Percentiles rank a stretch among this genome's conserved stretches.
Conservation (phyloP, 2,329 filamentous ascomycete species). For the Aspergillus udagawae region DNA sequence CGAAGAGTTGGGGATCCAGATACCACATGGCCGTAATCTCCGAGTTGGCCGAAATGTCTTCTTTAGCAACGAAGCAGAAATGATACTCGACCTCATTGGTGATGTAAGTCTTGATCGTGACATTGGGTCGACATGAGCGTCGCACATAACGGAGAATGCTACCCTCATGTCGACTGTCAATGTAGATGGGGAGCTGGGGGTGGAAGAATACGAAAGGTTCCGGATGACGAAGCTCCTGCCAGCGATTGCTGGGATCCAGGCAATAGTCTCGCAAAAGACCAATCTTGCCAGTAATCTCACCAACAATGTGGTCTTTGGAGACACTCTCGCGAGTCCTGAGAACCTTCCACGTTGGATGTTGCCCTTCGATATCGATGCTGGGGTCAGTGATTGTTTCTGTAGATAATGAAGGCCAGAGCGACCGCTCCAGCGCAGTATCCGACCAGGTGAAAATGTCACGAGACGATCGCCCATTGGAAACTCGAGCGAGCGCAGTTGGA, state of each 20-base stretch:
- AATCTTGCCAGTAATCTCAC: conserved; percentile 74
- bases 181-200: conserved; percentile 81
- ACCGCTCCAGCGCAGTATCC: conserved; percentile 52
- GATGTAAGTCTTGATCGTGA: conserved; percentile 81
- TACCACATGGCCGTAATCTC: conserved; percentile 50
- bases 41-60: conserved; percentile 60
- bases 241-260: conserved; percentile 61
- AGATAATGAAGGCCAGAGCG: conserved; percentile 50
- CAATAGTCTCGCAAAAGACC: conserved; percentile 72
- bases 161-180: conserved; percentile 85
- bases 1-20: conserved; percentile 38
- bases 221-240: conserved; percentile 58
- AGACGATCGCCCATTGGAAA: conserved; percentile 59
- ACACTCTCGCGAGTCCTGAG: conserved; percentile 51
- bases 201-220: conserved; percentile 82
- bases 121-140: conserved; percentile 85
- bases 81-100: conserved; percentile 76
- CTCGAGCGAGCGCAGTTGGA: conserved; percentile 61
- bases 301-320: conserved; percentile 53
- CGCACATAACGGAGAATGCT: conserved; percentile 84
- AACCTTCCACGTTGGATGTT: conserved; percentile 64
- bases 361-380: conserved; percentile 48
- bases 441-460: conserved; percentile 68
- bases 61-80: conserved; percentile 86
- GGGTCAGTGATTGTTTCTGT: conserved; percentile 52